Conservation (phyloP, 768 basidiomycete genomes). For the Lyophyllum decastes region DNA sequence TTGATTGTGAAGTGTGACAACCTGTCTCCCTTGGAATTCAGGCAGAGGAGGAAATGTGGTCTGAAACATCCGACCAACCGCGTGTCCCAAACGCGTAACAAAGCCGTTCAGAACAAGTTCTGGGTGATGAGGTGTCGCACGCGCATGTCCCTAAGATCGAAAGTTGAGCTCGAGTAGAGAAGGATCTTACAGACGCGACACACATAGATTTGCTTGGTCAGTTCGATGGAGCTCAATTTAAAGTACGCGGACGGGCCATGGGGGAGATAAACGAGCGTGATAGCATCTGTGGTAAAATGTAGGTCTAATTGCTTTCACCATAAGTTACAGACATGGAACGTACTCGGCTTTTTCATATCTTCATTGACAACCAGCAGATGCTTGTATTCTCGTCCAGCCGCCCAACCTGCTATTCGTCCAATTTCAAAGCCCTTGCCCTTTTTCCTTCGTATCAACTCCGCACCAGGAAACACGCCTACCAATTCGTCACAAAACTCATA, state of each 20-base stretch:
- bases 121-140: conserved; percentile 89
- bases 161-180: background rate
- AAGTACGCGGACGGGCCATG: conserved; percentile 95
- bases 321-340: conserved; percentile 29
- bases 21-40: conserved; percentile 94
- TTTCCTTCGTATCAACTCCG: conserved; percentile 83
- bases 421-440: conserved; percentile 91
- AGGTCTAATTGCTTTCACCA: background rate
- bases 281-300: conserved; percentile 63
- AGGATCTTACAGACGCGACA: conserved; percentile 22
- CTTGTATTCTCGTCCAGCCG: conserved; percentile 83
- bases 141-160: conserved; percentile 78
- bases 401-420: conserved; percentile 92
- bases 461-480: conserved; percentile 87
- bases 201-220: conserved; percentile 86
- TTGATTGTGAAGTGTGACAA: conserved; percentile 96
- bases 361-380: conserved; percentile 94
- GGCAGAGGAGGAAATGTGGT: conserved; percentile 94
- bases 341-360: conserved; percentile 92
- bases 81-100: conserved; percentile 90
- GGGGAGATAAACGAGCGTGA: conserved; percentile 90
- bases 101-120: conserved; percentile 96
- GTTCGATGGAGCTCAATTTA: conserved; percentile 85
- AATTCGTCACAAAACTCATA: conserved; percentile 94
- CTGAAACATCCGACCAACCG: conserved; percentile 93